Percentiles rank a stretch among this genome's conserved stretches.
Conservation (phyloP, 331 rosid species). For the Pyracantha coccinea region DNA sequence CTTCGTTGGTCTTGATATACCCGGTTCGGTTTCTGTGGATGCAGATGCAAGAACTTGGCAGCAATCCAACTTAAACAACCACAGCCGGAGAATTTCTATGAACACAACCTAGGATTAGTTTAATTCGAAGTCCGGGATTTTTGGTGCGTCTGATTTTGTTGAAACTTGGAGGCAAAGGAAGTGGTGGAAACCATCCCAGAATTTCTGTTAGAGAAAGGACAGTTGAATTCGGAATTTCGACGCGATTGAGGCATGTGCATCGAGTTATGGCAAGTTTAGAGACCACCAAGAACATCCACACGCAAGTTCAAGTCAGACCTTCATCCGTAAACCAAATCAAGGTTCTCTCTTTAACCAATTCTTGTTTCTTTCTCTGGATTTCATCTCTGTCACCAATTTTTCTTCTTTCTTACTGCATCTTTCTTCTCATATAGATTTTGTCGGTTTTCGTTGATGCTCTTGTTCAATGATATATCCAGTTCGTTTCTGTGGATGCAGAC, state of each 20-base stretch:
- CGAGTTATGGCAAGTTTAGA: background rate
- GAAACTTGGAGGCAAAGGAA: conserved; percentile 24
- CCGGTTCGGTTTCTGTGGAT: background rate
- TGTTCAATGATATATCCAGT: background rate
- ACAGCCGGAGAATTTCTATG: background rate
- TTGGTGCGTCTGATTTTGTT: background rate
- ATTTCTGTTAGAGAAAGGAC: background rate
- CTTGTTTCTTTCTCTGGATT: background rate
- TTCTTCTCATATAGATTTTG: no score
- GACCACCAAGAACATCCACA: background rate
- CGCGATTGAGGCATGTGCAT: background rate
- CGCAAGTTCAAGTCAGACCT: background rate
- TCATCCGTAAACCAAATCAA: background rate
- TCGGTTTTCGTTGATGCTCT: background rate
- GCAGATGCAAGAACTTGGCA: background rate
- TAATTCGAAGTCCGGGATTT: no score
- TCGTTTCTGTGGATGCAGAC: background rate
- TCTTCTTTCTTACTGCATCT: background rate
- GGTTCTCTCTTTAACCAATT: background rate
- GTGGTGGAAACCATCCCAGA: background rate
- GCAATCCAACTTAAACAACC: conserved; percentile 19
- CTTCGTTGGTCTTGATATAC: background rate
- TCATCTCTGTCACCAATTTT: background rate
- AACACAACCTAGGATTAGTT: no score
- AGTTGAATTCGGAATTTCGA: background rate